Conservation (phyloP, 768 basidiomycete species). For the Collybia sordida region DNA sequence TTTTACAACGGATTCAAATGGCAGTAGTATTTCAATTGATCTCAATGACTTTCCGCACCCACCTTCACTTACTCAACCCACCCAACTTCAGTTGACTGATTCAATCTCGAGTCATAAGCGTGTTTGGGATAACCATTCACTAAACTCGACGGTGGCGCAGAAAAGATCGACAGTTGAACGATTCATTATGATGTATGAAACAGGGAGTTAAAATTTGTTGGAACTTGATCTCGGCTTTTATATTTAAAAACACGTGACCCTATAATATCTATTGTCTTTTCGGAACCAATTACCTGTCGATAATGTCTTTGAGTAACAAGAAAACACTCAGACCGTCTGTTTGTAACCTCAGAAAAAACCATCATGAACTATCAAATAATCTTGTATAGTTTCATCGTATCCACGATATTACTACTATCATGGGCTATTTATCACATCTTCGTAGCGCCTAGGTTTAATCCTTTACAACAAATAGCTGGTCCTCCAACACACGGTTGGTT, state of each 20-base stretch:
- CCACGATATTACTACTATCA: constrained; percentile 4
- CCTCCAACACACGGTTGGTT: constrained; percentile 53
- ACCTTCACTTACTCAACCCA: constrained; percentile 23
- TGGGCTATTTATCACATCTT: constrained; percentile 30
- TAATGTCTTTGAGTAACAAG: not conserved
- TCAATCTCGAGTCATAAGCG: constrained; percentile 12
- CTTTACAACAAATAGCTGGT: constrained; percentile 58
- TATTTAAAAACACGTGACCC: too few species aligned
- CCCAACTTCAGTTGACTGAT: constrained; percentile 16
- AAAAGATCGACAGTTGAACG: constrained; percentile 20
- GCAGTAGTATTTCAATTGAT: constrained; percentile 39
- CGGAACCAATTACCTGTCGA: not conserved
- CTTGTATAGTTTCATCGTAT: constrained; percentile 8
- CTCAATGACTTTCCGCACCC: constrained; percentile 49
- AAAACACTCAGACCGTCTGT: too few species aligned
- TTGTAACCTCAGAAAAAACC: not conserved
- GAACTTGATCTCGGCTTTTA: not conserved
- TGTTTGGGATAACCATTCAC: constrained; percentile 14
- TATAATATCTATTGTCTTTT: constrained; percentile 3
- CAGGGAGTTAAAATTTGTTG: constrained; percentile 1
- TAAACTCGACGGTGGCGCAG: constrained; percentile 11
- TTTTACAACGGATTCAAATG: constrained; percentile 29
- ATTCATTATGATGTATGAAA: constrained; percentile 22
- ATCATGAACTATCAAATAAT: constrained; percentile 9
- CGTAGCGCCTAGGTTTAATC: constrained; percentile 36